Conservation (phyloP, 257 asterid genomes). For the Anisodus acutangulus region DNA sequence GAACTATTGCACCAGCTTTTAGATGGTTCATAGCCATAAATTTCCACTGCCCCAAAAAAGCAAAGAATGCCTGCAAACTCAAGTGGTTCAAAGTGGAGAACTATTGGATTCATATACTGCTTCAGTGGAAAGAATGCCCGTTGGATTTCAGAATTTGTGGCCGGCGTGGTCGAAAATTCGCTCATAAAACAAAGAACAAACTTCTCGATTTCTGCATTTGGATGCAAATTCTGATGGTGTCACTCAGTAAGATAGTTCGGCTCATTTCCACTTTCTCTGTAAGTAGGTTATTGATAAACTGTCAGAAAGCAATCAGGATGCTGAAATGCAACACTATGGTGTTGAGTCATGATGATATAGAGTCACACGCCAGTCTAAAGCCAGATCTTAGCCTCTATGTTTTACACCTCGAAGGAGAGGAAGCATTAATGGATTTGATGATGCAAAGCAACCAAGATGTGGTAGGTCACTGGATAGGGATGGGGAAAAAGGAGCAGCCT, state of each 20-base stretch:
- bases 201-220: constrained; percentile 52
- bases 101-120: constrained; percentile 62
- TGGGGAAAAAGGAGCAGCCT: constrained; percentile 74
- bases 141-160: constrained; percentile 50
- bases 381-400: constrained; percentile 63
- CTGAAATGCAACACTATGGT: constrained; percentile 40
- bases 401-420: constrained; percentile 84
- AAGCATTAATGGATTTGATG: constrained; percentile 65
- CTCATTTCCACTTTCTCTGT: constrained; percentile 52
- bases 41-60: constrained; percentile 60
- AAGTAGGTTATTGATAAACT: constrained; percentile 41
- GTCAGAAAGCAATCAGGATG: constrained; percentile 39
- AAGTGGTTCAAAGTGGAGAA: constrained; percentile 50
- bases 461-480: constrained; percentile 57
- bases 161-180: constrained; percentile 49
- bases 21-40: constrained; percentile 70
- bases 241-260: constrained; percentile 65
- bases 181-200: constrained; percentile 47
- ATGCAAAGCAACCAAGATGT: constrained; percentile 58
- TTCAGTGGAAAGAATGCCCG: constrained; percentile 59
- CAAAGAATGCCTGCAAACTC: constrained; percentile 30
- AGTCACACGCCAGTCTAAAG: constrained; percentile 36
- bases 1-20: constrained; percentile 72
- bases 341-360: constrained; percentile 40
- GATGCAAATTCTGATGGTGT: constrained; percentile 60